Evolutionary conservation across 2,329 filamentous ascomycete genomes (phyloP).

Genomic region (Phialophora chinensis): DNA sequence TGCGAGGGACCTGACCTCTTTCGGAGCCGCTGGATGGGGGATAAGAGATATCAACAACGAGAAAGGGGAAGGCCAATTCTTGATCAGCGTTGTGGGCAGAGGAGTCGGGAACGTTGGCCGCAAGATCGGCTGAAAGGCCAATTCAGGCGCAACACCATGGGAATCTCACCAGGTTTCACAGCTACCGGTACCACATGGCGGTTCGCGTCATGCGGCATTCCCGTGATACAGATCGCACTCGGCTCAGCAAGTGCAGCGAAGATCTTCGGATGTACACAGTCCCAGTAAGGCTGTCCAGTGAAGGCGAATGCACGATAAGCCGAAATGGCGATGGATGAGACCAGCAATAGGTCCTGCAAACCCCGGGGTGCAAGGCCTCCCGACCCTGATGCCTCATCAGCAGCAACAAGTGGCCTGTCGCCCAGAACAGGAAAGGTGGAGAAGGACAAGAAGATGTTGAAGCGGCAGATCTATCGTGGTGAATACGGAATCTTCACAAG

Average conservation of each 20-base stretch:
- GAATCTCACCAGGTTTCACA: background rate
- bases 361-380: background rate
- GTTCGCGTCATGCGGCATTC: background rate
- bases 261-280: background rate
- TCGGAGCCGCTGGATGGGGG: constrained; percentile 90
- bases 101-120: constrained; percentile 94
- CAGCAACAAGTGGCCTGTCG: background rate
- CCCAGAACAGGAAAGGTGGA: background rate
- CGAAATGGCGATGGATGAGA: background rate
- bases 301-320: background rate
- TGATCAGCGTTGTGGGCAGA: constrained; percentile 88
- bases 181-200: background rate
- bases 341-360: background rate
- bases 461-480: background rate
- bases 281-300: background rate
- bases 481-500: background rate
- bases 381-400: background rate
- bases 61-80: constrained; percentile 68
- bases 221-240: background rate
- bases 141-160: background rate
- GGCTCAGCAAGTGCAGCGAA: background rate
- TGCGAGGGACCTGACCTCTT: constrained; percentile 83
- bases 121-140: constrained; percentile 71
- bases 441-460: background rate
- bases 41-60: constrained; percentile 75